Percentiles rank a stretch among this genome's conserved stretches.
These are phyloP conservation scores for Sporobolomyces pararoseus DNA, from an alignment of 768 basidiomycete genomes.

Conservation along the genomic window DNA sequence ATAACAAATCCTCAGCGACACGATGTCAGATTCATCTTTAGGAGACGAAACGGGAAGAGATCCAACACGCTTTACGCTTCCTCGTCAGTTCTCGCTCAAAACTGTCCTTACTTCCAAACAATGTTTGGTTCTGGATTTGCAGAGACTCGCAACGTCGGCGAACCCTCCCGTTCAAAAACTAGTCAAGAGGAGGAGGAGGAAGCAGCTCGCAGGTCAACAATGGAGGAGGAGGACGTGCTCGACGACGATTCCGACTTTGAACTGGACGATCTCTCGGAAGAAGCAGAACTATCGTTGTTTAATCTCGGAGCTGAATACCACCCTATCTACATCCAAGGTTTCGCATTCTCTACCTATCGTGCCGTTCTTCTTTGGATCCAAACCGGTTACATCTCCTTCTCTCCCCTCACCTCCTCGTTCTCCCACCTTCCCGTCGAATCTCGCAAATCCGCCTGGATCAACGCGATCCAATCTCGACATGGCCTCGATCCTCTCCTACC, in stretches of 20 bases:
- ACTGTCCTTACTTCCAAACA: not conserved
- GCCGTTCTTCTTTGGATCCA: constrained; percentile 11
- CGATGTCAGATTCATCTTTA: not conserved
- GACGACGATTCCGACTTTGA: not conserved
- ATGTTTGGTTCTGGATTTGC: not conserved
- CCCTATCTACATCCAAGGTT: not conserved
- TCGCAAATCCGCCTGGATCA: not conserved
- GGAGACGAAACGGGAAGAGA: not conserved
- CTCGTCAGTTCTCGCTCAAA: not conserved
- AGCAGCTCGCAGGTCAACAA: not conserved
- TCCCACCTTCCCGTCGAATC: not conserved
- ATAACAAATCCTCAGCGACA: not conserved
- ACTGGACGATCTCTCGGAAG: not conserved
- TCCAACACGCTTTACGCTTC: not conserved
- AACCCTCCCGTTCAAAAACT: not conserved
- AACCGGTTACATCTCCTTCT: constrained; percentile 9
- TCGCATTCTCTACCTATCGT: constrained; percentile 6
- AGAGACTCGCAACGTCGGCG: not conserved
- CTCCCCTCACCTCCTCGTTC: constrained; percentile 2
- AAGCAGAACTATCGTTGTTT: not conserved
- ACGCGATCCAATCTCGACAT: too few species aligned
- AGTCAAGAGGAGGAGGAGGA: not conserved
- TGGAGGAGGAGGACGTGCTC: not conserved
- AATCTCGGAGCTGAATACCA: not conserved
- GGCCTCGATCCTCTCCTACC: not conserved